phyloP scores from a whole-genome alignment of 352 stramenopile species.

The Pythium sukuiense region DNA sequence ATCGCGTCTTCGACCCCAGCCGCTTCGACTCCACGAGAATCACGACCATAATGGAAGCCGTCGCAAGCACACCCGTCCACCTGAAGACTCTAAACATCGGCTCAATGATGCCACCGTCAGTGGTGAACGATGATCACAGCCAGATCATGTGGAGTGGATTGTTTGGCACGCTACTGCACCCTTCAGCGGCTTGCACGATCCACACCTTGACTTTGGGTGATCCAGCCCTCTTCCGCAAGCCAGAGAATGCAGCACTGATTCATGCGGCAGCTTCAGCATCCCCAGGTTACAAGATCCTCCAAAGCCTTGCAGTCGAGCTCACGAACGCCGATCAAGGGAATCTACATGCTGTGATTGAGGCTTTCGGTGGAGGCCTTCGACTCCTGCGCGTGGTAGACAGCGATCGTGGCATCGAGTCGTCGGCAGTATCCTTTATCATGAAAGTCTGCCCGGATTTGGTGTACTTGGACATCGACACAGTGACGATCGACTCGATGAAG shows the following conservation, averaged over 20 bases:
- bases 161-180: constrained; percentile 12
- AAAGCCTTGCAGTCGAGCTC: constrained; percentile 11
- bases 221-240: background rate
- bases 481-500: constrained; percentile 7
- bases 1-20: background rate
- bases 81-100: constrained; percentile 16
- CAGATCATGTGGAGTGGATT: constrained; percentile 2
- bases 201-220: constrained; percentile 8
- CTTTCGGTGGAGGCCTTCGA: constrained; percentile 1
- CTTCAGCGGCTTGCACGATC: constrained; percentile 1
- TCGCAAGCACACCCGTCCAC: background rate
- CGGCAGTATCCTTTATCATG: constrained; percentile 6
- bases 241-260: constrained; percentile 1
- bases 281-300: constrained; percentile 3
- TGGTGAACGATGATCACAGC: background rate
- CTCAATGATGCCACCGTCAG: background rate
- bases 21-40: background rate
- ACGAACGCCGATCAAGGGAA: constrained; percentile 6
- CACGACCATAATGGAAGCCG: background rate
- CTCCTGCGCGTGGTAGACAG: constrained; percentile 14
- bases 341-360: constrained; percentile 10
- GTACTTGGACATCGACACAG: constrained; percentile 18
- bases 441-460: constrained; percentile 8
- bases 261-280: background rate
- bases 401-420: background rate